Base-by-base conservation (phyloP, 352 stramenopile species). In the Aphanomyces astaci region DNA sequence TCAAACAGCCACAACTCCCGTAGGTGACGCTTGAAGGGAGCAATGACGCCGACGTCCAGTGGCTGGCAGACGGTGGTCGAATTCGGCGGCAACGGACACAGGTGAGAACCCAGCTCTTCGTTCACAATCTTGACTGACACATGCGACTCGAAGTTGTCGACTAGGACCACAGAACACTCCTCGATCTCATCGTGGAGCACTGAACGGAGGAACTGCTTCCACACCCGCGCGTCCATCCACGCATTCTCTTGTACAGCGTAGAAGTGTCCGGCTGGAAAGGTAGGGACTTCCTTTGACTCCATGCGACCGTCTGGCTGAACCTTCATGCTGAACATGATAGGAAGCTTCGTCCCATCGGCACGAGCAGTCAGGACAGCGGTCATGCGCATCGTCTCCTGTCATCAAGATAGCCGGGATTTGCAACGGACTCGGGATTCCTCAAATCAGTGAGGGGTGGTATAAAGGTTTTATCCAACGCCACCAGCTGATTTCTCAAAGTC, bases 371-470 rank as follows among this genome's bases (percentile, higher is more conserved):
- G 25, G 10, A 75, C 56, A 1, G 63, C 66, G 3, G 70, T 74
- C 3, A 78, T 5, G 2, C 70, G 63, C 0, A 11, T 30, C 0
- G 71, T 74, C 49, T 76, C 63, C 28, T 74, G n/a, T 59, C 51
- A 67, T 72, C 57, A 71, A 86, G 59, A 81, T 88, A 33, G 88
- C 88, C 33, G 73, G 22, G 22, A 19, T 59, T 49, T 59, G 52
- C 24, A 15, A 59, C 15, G 15, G 15, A 15, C 52, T 59, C 19
- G 52, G 30, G 22, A 59, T 59, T 24, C 19, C 24, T 46, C 0
- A 28, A 59, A 59, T 59, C 15, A 46, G 15, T 49, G 15, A 64
- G 13, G 55, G 55, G 11, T 64, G 55, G 55, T 64, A 54, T 24
- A 17, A 51, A 54, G 1, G 55, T 28, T 64, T 64, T 27, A 45